Evolutionary conservation across 306 rosid species (phyloP).

Genomic region (Rosa persica): DNA sequence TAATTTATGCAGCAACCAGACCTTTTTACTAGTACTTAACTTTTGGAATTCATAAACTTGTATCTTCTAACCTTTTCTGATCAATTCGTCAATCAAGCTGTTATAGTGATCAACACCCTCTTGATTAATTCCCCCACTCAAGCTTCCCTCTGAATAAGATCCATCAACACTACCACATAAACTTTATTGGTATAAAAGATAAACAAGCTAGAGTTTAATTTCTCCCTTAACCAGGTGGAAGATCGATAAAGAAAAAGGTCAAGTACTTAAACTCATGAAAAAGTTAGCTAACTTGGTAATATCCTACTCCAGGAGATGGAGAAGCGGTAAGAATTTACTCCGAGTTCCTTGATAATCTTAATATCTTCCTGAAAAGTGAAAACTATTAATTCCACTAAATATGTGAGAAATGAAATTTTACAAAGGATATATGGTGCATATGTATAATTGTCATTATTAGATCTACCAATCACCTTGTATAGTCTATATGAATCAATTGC

Average conservation of each 20-base stretch:
- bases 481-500: constrained; percentile 27
- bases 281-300: constrained; percentile 32
- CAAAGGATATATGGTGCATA: background rate
- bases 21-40: background rate
- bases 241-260: background rate
- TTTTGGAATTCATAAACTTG: background rate
- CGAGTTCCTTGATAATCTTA: constrained; percentile 25
- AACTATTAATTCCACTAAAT: background rate
- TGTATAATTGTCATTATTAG: background rate
- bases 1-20: background rate
- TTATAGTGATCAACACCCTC: constrained; percentile 30
- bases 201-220: background rate
- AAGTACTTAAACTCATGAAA: background rate
- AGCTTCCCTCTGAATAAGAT: constrained; percentile 26
- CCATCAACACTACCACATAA: background rate
- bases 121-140: constrained; percentile 30
- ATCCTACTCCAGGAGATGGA: constrained; percentile 43
- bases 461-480: constrained; percentile 13
- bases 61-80: constrained; percentile 15
- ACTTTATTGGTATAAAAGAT: background rate
- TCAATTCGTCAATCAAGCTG: constrained; percentile 24
- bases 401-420: background rate
- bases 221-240: background rate
- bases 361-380: constrained; percentile 32
- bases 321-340: constrained; percentile 34